These are phyloP conservation scores for Boletus sp. DNA, from an alignment of 768 basidiomycete genomes.

Conservation along the genomic window DNA sequence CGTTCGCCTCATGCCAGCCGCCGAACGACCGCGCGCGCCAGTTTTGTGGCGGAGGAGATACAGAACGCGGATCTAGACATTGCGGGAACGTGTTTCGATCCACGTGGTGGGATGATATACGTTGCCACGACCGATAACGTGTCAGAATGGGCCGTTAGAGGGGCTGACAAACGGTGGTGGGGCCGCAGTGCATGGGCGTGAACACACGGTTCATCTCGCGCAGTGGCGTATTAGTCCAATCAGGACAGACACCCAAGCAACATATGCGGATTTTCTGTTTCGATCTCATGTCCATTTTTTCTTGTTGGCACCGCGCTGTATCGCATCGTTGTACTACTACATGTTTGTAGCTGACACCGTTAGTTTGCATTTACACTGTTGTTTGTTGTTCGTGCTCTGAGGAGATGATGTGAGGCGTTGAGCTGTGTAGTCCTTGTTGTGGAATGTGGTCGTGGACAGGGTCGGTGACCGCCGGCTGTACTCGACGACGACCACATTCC, in stretches of 20 bases:
- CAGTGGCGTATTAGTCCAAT: not conserved
- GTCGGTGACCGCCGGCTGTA: not conserved
- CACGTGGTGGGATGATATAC: constrained; percentile 62
- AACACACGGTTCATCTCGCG: not conserved
- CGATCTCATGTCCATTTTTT: constrained; percentile 3
- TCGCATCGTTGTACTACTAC: constrained; percentile 21
- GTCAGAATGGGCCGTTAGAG: constrained; percentile 74
- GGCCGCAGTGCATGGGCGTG: constrained; percentile 45
- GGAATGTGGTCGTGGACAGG: too few species aligned
- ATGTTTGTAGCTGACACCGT: constrained; percentile 14
- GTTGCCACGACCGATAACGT: constrained; percentile 63
- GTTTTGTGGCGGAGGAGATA: constrained; percentile 9
- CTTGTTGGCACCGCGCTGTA: constrained; percentile 5
- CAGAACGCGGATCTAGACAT: constrained; percentile 43
- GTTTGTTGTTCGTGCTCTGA: not conserved
- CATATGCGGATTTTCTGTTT: constrained; percentile 7
- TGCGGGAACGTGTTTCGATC: constrained; percentile 74
- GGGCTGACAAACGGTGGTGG: constrained; percentile 76
- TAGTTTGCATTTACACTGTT: not conserved
- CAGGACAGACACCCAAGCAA: not conserved
- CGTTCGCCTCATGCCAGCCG: constrained; percentile 17
- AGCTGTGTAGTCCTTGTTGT: too few species aligned
- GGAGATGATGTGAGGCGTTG: not conserved
- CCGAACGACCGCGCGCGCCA: constrained; percentile 13
- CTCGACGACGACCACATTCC: not conserved